Conservation (phyloP, 345 rosid species). For the Stellera chamaejasme region DNA sequence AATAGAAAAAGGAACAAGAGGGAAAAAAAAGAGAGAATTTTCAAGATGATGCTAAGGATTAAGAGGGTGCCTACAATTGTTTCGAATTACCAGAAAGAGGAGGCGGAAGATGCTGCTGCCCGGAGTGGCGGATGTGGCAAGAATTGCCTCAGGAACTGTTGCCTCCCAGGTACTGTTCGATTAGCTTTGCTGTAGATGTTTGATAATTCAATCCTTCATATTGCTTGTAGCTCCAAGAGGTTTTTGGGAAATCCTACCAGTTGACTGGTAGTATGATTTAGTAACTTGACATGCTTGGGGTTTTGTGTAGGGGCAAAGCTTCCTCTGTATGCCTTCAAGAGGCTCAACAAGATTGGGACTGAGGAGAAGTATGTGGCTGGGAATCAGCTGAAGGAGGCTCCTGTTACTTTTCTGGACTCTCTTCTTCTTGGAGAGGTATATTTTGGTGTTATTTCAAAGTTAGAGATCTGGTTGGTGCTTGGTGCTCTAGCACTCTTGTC, state of each 20-base stretch:
- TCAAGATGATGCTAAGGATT: constrained; percentile 60
- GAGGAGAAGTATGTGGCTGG: constrained; percentile 21
- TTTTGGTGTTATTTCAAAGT: constrained; percentile 2
- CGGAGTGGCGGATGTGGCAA: constrained; percentile 68
- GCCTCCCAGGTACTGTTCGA: constrained; percentile 47
- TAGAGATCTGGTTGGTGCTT: neutral
- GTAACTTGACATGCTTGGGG: constrained; percentile 1
- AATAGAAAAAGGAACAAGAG: constrained; percentile 17
- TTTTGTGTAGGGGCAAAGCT: constrained; percentile 50
- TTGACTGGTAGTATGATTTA: neutral
- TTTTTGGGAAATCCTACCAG: neutral
- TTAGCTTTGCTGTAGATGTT: neutral
- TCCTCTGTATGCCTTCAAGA: constrained; percentile 71
- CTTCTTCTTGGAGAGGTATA: constrained; percentile 81
- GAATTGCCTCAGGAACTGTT: constrained; percentile 65
- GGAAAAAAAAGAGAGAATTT: constrained; percentile 1
- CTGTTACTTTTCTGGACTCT: constrained; percentile 63
- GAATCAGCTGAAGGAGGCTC: constrained; percentile 28
- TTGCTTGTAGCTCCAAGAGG: neutral
- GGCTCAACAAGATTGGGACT: constrained; percentile 18
- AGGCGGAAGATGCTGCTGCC: constrained; percentile 42
- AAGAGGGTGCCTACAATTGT: constrained; percentile 86
- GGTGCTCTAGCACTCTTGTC: neutral
- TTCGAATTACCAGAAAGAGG: constrained; percentile 79
- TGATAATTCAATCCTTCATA: neutral